Conservation (phyloP, 2,329 filamentous ascomycete genomes). For the Pseudocercospora fijiensis region DNA sequence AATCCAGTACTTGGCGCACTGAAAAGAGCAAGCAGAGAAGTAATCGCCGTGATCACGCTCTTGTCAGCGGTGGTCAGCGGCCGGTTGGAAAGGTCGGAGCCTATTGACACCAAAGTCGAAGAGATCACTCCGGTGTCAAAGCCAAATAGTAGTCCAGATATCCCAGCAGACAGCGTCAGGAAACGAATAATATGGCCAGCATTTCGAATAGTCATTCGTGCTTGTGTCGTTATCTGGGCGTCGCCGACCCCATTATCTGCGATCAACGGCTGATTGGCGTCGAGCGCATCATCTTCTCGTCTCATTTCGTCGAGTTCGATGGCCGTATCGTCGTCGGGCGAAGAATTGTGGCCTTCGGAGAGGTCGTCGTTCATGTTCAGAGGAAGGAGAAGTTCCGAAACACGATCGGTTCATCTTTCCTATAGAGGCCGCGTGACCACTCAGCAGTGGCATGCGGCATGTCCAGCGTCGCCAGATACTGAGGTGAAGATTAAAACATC, state of each 20-base stretch:
- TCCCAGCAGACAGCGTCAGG: conserved; percentile 57
- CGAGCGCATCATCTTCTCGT: conserved; percentile 20
- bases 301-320: conserved; percentile 23
- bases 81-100: conserved; percentile 53
- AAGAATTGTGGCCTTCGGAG: neutral
- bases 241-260: neutral
- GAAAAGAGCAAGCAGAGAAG: conserved; percentile 58
- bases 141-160: conserved; percentile 60
- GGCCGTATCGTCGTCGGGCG: neutral
- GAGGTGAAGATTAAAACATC: neutral
- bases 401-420: neutral
- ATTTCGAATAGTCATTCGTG: conserved; percentile 25
- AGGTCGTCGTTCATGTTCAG: neutral
- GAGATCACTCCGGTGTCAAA: conserved; percentile 65
- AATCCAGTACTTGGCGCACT: conserved; percentile 45
- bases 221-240: neutral
- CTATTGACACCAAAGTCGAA: conserved; percentile 58
- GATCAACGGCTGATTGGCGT: conserved; percentile 35
- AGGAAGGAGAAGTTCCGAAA: neutral
- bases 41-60: conserved; percentile 58
- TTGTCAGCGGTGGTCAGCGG: conserved; percentile 55
- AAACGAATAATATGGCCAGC: conserved; percentile 49
- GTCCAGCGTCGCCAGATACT: neutral
- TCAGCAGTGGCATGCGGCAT: neutral
- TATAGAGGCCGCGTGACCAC: neutral